Base-by-base conservation (phyloP, 345 rosid species). In the Streptanthus diversifolius region DNA sequence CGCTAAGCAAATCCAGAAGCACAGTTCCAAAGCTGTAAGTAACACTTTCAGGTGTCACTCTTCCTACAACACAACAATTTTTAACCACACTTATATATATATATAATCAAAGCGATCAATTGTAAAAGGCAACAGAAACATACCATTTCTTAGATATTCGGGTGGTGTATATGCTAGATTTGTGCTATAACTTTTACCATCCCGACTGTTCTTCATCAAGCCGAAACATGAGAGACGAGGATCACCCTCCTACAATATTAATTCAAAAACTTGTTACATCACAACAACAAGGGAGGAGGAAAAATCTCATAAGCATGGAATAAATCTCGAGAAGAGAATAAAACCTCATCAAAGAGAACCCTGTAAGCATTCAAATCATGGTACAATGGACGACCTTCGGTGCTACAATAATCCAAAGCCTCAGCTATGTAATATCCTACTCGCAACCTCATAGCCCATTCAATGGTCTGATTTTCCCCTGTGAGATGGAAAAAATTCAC, bases 171-270 rank as follows among this genome's bases (percentile, higher is more conserved):
- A 95, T 30, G 98, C 97, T 62, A 95, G 83, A 80, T 92, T 92
- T 30, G 97, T 95, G 73, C 98, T 95, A 55, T 87, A 95, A 74
- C 99, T 90, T 86, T 84, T 87, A 76, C 98, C 98, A 80, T 92
- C 98, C 71, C 90, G 74, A 67, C 98, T 88, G 74, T 92, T 88
- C 83, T 92, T 95, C 96, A 92, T 95, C 80, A 95, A 84, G 40
- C 99, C 99, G 54, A 95, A 95, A 85, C 99, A 88, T 12, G 99
- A 95, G 74, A 95, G 97, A 37, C 95, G 87, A 19, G 99, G 96
- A 85, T 95, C 99, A 60, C 96, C 96, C 82, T 90, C 89, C 99
- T 95, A 81, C 68, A 74, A 77, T 17, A 53, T 77, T 63, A 76
- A 80, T 54, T 51, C 29, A 32, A 40, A 5, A 19, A 40, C 66